Evolutionary conservation across 2,329 filamentous ascomycete genomes (phyloP), one percentile per base, ranked within the genome.

Genomic region (Pseudocercospora vitis): DNA sequence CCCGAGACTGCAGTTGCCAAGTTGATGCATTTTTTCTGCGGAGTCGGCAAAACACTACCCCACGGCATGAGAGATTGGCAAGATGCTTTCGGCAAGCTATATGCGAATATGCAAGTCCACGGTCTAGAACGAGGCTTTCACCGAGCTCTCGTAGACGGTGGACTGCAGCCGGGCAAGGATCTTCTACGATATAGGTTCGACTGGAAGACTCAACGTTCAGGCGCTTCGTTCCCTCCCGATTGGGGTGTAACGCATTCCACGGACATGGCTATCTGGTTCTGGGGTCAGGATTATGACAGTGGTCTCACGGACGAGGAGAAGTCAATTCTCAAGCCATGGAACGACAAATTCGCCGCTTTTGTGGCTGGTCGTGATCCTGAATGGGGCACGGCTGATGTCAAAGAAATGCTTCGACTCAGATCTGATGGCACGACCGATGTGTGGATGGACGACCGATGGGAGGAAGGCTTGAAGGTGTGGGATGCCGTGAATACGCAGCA

Each of bases 61-160:
- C 8, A 59, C 0, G 65, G 63, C 4, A 74, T 70, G 37, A 63
- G 68, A 31, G 68, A 75, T 60, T 83, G 80, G 80, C 58, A 65
- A 44, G 75, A 81, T 21, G 75, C 76, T 0, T 83, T 81, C 63
- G 80, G 80, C 0, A 70, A 70, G 11, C 70, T 83, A 4, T 83
- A 83, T 57, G 79, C 80, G 2, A 77, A 81, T 50, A 76, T 81
- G 56, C 80, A 83, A 61, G 76, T 83, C 7, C 75, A 83, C 59
- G 68, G 70, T 14, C 73, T 81, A 12, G 73, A 80, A 63, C 75
- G 80, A 5, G 80, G 80, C 0, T 75, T 82, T 52, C 69, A 76
- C 4, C 66, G 75, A 29, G 71, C 73, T 0, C 68, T 83, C 1
- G 71, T 71, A 0, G 61, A 66, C 12, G 71, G 70, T 2, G 76